A percentile compares a stretch with the other conserved stretches of the same genome.
These are phyloP conservation scores for Nymphaea thermarum DNA, from an alignment of 164 flowering plant species.

Conservation along the genomic window DNA sequence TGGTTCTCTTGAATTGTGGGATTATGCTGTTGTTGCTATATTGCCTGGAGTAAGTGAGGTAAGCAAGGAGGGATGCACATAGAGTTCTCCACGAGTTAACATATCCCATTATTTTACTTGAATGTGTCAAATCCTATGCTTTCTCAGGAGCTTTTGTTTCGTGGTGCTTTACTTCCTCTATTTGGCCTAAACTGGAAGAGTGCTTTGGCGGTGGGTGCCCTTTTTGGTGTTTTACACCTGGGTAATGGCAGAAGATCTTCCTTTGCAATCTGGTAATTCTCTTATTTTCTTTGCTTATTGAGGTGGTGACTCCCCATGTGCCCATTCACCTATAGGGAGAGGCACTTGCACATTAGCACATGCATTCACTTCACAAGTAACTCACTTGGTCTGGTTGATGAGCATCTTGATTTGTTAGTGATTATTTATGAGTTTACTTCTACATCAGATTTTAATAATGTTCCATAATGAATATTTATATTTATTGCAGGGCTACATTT, in stretches of 20 bases:
- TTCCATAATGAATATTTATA: constrained; percentile 3
- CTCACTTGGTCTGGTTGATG: too few relatives aligned
- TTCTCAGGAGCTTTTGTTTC: constrained; percentile 74
- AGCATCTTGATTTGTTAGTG: background rate
- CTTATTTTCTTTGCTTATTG: background rate
- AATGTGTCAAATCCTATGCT: background rate
- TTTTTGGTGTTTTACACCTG: constrained; percentile 75
- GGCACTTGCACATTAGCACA: too few relatives aligned
- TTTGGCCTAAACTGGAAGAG: constrained; percentile 53
- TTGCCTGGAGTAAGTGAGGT: constrained; percentile 90
- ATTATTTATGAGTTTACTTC: background rate
- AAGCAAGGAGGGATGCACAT: background rate
- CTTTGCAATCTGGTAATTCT: constrained; percentile 66
- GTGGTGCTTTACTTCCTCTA: constrained; percentile 78
- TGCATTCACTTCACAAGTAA: too few relatives aligned
- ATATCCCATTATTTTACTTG: background rate
- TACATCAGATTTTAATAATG: background rate
- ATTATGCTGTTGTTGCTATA: constrained; percentile 65
- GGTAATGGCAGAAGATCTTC: constrained; percentile 75
- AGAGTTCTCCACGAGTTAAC: background rate
- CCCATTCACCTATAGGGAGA: too few relatives aligned
- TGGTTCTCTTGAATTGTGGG: constrained; percentile 60
- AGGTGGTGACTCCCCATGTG: too few relatives aligned
- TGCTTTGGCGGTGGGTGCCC: constrained; percentile 38
- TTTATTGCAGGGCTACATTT: constrained; percentile 64